Percentiles rank a stretch among this genome's conserved stretches.
phyloP scores from a whole-genome alignment of 1,139 yeast species.

The Pichia inconspicua region DNA sequence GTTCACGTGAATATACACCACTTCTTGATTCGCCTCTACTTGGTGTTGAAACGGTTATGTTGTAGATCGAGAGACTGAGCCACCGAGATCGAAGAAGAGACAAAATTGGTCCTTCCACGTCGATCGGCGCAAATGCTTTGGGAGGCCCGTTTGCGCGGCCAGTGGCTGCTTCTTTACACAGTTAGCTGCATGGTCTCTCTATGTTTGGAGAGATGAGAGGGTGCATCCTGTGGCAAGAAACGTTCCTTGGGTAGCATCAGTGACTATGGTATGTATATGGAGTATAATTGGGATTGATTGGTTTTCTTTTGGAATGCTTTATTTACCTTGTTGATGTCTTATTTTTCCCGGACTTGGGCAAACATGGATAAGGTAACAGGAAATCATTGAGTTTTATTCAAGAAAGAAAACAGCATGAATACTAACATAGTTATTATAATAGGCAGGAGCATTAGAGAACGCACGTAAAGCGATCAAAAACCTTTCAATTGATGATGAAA shows the following conservation, averaged over 20 bases:
- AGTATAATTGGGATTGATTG: too few relatives aligned
- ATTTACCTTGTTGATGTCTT: background rate
- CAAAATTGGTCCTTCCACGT: background rate
- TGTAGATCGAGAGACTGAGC: too few relatives aligned
- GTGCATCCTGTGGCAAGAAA: background rate
- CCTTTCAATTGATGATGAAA: conserved; percentile 59
- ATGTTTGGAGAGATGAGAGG: background rate
- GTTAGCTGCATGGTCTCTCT: background rate
- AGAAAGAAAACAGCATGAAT: background rate
- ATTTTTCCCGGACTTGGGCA: background rate
- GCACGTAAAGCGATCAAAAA: conserved; percentile 92
- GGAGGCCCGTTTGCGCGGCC: background rate
- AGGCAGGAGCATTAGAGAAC: conserved; percentile 96
- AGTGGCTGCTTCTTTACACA: background rate
- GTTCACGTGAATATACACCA: too few relatives aligned
- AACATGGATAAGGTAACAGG: background rate
- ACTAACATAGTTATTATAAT: background rate
- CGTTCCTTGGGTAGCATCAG: background rate
- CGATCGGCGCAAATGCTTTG: background rate
- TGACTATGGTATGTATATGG: conserved; percentile 8
- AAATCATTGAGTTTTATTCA: background rate
- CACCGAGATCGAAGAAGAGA: too few relatives aligned
- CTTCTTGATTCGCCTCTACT: too few relatives aligned
- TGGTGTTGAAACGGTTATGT: too few relatives aligned
- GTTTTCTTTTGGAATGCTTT: too few relatives aligned